Evolutionary conservation across 192 early-diverging fungal genomes (phyloP).

Genomic region (Entomortierella lignicola): DNA sequence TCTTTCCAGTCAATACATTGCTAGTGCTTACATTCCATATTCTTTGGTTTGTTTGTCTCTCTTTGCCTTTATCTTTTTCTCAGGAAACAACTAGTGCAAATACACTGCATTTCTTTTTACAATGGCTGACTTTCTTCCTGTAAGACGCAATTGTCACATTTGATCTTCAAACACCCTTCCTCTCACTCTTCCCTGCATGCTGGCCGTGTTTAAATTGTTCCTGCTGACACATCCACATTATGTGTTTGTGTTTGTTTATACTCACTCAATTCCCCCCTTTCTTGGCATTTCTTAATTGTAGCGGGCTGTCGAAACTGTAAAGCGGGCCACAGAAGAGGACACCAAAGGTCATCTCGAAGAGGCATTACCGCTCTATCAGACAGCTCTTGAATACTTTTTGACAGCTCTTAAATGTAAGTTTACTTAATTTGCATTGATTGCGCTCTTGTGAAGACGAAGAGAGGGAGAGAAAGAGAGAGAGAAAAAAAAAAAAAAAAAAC

Average conservation of each 20-base stretch:
- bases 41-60: neutral
- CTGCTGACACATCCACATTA: neutral
- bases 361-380: conserved; percentile 90
- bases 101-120: neutral
- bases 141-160: neutral
- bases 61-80: neutral
- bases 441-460: too few relatives aligned
- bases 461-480: too few relatives aligned
- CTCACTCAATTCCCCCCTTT: neutral
- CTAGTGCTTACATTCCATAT: neutral
- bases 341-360: conserved; percentile 88
- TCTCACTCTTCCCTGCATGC: neutral
- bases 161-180: neutral
- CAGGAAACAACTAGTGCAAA: neutral
- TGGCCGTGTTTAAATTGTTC: neutral
- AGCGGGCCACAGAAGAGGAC: conserved; percentile 94
- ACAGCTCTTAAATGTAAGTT: conserved; percentile 90
- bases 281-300: conserved; percentile 23
- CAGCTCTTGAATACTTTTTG: conserved; percentile 94
- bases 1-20: neutral
- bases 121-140: conserved; percentile 52
- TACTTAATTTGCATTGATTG: neutral
- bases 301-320: conserved; percentile 94
- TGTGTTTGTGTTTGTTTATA: neutral
- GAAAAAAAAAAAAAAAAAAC: neutral